Evolutionary conservation across 345 rosid species (phyloP).

Genomic region (Abelmoschus esculentus): DNA sequence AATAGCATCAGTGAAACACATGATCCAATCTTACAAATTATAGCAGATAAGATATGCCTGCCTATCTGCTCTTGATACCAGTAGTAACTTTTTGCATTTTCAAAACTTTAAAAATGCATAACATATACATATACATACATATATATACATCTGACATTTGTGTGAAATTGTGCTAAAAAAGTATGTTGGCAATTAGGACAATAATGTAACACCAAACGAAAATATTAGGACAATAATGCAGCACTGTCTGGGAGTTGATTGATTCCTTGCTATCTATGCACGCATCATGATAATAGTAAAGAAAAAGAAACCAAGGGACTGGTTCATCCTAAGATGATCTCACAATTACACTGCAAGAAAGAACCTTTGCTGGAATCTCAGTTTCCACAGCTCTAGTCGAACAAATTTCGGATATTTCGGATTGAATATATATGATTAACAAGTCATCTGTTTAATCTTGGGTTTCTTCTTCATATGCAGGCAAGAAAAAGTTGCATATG

Average conservation of each 20-base stretch:
- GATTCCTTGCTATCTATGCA: slow-evolving; percentile 3
- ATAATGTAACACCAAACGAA: slow-evolving; percentile 10
- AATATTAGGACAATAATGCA: slow-evolving; percentile 10
- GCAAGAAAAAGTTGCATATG: background rate
- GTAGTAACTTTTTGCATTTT: slow-evolving; percentile 1
- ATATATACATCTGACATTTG: slow-evolving; percentile 2
- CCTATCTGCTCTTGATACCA: background rate
- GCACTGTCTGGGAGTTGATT: background rate
- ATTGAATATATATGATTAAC: background rate
- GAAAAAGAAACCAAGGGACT: background rate
- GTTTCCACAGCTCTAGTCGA: background rate
- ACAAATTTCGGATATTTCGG: too few species aligned
- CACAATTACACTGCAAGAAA: background rate
- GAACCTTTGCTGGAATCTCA: background rate
- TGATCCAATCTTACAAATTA: slow-evolving; percentile 5
- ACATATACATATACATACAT: background rate
- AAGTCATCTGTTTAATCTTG: background rate
- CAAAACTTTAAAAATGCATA: slow-evolving; percentile 8
- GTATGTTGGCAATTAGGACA: slow-evolving; percentile 6
- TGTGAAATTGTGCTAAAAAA: background rate
- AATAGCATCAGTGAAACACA: background rate
- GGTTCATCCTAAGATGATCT: background rate
- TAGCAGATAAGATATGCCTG: slow-evolving; percentile 11
- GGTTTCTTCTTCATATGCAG: background rate
- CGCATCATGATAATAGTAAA: too few species aligned